Percentiles rank a stretch among this genome's conserved stretches.
phyloP scores from a whole-genome alignment of 139 green algal species.

The Chlorella vulgaris region DNA sequence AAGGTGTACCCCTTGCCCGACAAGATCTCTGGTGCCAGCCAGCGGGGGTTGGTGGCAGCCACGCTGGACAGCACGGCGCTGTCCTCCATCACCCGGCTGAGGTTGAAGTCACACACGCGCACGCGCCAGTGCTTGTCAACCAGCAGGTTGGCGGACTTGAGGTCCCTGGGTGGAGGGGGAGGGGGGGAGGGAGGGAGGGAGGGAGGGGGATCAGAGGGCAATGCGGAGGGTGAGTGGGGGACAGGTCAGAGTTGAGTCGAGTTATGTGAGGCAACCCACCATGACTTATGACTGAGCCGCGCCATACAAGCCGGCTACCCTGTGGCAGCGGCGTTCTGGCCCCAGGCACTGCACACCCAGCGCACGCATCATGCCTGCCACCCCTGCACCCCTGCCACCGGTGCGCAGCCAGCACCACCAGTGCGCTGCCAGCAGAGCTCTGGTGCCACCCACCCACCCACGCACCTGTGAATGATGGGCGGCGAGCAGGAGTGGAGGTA shows the following conservation, averaged over 20 bases:
- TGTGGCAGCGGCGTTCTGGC: too few relatives aligned
- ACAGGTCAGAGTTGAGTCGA: too few relatives aligned
- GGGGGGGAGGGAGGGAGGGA: background rate
- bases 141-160: constrained; percentile 48
- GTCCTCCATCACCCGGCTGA: constrained; percentile 63
- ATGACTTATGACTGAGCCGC: too few relatives aligned
- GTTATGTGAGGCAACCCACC: too few relatives aligned
- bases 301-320: too few relatives aligned
- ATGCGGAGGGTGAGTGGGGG: too few relatives aligned
- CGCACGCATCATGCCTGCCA: background rate
- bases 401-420: background rate
- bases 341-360: too few relatives aligned
- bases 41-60: constrained; percentile 58
- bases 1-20: constrained; percentile 53
- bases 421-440: background rate
- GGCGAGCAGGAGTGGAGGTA: constrained; percentile 64
- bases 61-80: constrained; percentile 51
- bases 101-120: constrained; percentile 65
- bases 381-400: background rate
- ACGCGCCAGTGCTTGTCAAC: constrained; percentile 64
- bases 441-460: background rate
- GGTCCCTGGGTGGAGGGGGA: background rate
- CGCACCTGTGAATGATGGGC: constrained; percentile 58
- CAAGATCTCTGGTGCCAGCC: constrained; percentile 66
- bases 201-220: background rate